Evolutionary conservation across 495 filamentous ascomycete genomes (phyloP).

Genomic region (Penicillium taxi): DNA sequence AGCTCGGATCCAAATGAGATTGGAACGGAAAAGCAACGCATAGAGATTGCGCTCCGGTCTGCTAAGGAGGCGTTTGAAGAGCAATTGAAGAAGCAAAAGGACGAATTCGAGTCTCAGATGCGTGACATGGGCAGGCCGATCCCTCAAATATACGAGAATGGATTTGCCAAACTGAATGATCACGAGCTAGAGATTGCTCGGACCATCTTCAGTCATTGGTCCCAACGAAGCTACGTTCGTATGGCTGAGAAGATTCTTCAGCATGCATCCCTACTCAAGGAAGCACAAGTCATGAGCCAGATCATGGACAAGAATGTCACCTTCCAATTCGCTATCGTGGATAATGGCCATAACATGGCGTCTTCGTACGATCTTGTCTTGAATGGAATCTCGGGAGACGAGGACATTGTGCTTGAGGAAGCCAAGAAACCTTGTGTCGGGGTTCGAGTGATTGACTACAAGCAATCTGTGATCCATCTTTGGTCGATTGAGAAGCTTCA

Average conservation of each 20-base stretch:
- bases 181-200: slow-evolving; percentile 64
- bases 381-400: slow-evolving; percentile 84
- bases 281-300: slow-evolving; percentile 96
- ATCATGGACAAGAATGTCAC: slow-evolving; percentile 89
- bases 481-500: slow-evolving; percentile 95
- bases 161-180: slow-evolving; percentile 53
- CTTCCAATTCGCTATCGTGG: slow-evolving; percentile 91
- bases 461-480: slow-evolving; percentile 74
- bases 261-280: slow-evolving; percentile 79
- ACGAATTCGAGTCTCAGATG: slow-evolving; percentile 65
- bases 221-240: slow-evolving; percentile 73
- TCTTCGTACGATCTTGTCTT: slow-evolving; percentile 96
- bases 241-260: slow-evolving; percentile 93
- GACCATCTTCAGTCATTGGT: slow-evolving; percentile 64
- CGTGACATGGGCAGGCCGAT: slow-evolving; percentile 51
- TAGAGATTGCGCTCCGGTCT: slow-evolving; percentile 73
- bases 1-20: slow-evolving; percentile 79
- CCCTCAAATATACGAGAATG: slow-evolving; percentile 41
- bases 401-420: slow-evolving; percentile 74
- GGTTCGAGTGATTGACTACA: slow-evolving; percentile 87
- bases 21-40: slow-evolving; percentile 71
- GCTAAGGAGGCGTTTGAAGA: slow-evolving; percentile 82
- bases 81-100: slow-evolving; percentile 65
- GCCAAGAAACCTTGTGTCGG: slow-evolving; percentile 84
- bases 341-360: slow-evolving; percentile 75